These are phyloP conservation scores for Nemania sp. DNA, from an alignment of 2,329 filamentous ascomycete genomes.

Conservation along the genomic window DNA sequence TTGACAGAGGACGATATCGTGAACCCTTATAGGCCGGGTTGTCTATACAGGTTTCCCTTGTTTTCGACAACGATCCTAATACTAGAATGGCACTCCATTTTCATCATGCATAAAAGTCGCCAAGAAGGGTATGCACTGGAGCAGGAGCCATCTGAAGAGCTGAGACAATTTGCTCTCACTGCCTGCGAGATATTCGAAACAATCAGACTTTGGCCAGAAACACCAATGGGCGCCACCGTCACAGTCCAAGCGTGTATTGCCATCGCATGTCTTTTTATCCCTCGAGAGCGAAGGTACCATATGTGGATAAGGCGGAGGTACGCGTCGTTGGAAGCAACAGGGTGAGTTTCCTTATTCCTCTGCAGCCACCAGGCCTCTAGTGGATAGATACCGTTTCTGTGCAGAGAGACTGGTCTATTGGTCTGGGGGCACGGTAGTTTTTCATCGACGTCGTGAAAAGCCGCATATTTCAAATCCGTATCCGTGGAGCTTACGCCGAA, in stretches of 20 bases:
- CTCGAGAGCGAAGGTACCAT: conserved; percentile 70
- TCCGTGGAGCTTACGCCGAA: conserved; percentile 2
- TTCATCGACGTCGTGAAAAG: neutral
- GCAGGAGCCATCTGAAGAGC: conserved; percentile 54
- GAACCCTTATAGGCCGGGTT: conserved; percentile 70
- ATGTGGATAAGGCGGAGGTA: conserved; percentile 83
- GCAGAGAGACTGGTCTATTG: neutral
- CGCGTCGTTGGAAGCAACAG: conserved; percentile 75
- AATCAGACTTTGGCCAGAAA: conserved; percentile 71
- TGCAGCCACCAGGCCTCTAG: neutral
- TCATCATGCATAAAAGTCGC: conserved; percentile 75
- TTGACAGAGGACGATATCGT: conserved; percentile 69
- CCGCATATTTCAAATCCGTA: neutral
- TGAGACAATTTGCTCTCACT: conserved; percentile 66
- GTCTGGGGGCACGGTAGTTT: neutral
- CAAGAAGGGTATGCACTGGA: conserved; percentile 66
- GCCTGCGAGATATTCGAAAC: conserved; percentile 81
- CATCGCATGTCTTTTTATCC: conserved; percentile 79
- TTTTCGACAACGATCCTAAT: conserved; percentile 76
- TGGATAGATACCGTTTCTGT: neutral
- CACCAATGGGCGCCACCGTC: conserved; percentile 71
- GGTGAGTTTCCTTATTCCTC: conserved; percentile 59
- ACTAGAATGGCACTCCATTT: conserved; percentile 78
- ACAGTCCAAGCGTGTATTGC: conserved; percentile 76
- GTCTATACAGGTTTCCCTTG: conserved; percentile 71